Conservation (phyloP, 2,329 filamentous ascomycete species). For the Teratosphaeria pseudoeucalypti region DNA sequence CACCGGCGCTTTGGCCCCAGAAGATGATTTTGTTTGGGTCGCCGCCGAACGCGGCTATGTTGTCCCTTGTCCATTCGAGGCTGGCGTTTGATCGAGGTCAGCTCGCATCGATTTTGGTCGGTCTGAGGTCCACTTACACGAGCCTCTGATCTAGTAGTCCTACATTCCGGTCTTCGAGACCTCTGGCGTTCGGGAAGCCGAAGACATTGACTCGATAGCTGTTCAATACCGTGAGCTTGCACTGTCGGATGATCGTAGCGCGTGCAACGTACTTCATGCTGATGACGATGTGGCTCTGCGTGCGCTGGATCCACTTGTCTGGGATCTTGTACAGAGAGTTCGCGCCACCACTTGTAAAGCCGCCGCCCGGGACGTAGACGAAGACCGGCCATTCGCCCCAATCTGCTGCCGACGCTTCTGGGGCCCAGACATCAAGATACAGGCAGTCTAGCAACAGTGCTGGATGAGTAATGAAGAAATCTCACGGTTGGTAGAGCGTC, state of each 20-base stretch:
- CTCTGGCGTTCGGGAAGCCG: slow-evolving; percentile 29
- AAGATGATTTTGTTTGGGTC: slow-evolving; percentile 28
- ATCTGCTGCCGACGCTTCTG: not conserved
- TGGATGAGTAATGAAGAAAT: slow-evolving; percentile 1
- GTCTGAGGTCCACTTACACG: slow-evolving; percentile 16
- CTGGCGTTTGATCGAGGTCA: not conserved
- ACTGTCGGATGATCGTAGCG: not conserved
- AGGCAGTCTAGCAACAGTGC: slow-evolving; percentile 3
- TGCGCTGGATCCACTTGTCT: not conserved
- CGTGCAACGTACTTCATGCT: slow-evolving; percentile 19
- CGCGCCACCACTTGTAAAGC: slow-evolving; percentile 1
- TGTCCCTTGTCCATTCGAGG: slow-evolving; percentile 32
- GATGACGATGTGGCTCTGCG: slow-evolving; percentile 30
- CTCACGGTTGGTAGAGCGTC: not conserved
- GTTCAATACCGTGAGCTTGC: not conserved
- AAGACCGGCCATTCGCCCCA: slow-evolving; percentile 2
- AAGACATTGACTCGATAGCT: slow-evolving; percentile 37
- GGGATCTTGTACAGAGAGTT: slow-evolving; percentile 1
- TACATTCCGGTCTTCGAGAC: slow-evolving; percentile 32
- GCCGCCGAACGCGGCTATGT: slow-evolving; percentile 27
- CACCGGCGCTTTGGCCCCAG: slow-evolving; percentile 27
- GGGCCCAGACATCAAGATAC: slow-evolving; percentile 4
- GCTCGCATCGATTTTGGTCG: not conserved
- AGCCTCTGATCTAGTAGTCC: slow-evolving; percentile 45
- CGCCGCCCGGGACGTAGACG: slow-evolving; percentile 6